Base-by-base conservation (phyloP, 2,329 filamentous ascomycete genomes). In the Sclerotinia sclerotiorum region DNA sequence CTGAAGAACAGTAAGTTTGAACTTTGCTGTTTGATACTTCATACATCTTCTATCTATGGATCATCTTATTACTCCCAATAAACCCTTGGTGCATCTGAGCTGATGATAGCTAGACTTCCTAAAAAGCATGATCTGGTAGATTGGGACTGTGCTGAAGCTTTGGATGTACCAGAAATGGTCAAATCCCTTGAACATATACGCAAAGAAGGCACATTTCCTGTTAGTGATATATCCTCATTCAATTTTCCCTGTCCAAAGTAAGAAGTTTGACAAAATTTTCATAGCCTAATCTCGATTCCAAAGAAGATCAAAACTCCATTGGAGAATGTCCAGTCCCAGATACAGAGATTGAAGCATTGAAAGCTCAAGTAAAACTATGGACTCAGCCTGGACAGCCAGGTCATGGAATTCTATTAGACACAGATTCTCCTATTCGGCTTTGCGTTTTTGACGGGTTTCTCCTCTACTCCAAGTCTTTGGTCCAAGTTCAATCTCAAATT, bases 401-500 rank as follows among this genome's bases (percentile, higher is more conserved):
- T 17, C 78, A 84, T 70, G 74, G 72, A n/a, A 70, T 83, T n/a
- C 54, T 76, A 11, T 61, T 65, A 10, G 67, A 64, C 10, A 54
- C 72, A 11, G 11, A 49, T 11, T 61, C 48, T 13, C 55, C 70
- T 8, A 39, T 74, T 11, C 70, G 81, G 0, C 80, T 95, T 35
- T 94, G 88, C 70, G 83, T 98, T 68, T 84, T 97, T 2, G 94
- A 98, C 76, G 94, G 94, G 0, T 97, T 98, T 77, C 83, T 98
- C 0, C 85, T 98, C 1, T 97, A 91, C 80, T 86, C 89, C 0
- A 82, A 80, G 75, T 81, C 82, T 11, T 82, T 85, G 76, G 80
- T 77, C 17, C 70, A 77, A 5, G 77, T 91, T 39, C 82, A 88
- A 72, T 78, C 83, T 2, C 80, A 85, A 4, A 84, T 97, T 57